phyloP scores from a whole-genome alignment of 1,284 basidiomycete species.

The Pholiota adiposa region DNA sequence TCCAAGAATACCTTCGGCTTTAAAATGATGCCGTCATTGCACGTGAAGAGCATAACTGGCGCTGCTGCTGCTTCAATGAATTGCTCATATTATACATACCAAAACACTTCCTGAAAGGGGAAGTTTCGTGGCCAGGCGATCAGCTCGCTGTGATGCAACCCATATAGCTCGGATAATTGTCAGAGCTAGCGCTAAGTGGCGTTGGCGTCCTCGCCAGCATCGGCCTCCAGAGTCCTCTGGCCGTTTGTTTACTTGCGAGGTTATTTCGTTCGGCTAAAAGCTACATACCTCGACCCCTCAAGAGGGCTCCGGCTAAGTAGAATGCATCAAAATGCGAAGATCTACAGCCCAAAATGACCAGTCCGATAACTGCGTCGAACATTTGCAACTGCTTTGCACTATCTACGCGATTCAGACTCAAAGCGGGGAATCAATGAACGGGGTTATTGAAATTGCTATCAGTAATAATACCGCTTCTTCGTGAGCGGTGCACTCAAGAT shows the following conservation, averaged over 20 bases:
- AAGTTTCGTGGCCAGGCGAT: slow-evolving; percentile 19
- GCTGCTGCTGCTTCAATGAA: not conserved
- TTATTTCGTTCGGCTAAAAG: not conserved
- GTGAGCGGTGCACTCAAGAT: not conserved
- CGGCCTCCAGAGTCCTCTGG: not conserved
- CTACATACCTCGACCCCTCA: slow-evolving; percentile 10
- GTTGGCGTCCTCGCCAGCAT: not conserved
- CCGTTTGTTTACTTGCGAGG: not conserved
- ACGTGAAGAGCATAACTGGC: not conserved
- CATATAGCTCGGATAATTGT: slow-evolving; percentile 23
- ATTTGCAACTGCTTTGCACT: not conserved
- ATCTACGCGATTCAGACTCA: not conserved
- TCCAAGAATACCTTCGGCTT: slow-evolving; percentile 14
- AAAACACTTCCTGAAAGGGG: slow-evolving; percentile 11
- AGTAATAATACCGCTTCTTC: not conserved
- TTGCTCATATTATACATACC: not conserved
- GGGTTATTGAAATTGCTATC: not conserved
- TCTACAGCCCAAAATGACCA: slow-evolving; percentile 3
- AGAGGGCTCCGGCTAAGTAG: slow-evolving; percentile 4
- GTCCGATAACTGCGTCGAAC: slow-evolving; percentile 7
- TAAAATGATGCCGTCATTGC: slow-evolving; percentile 12
- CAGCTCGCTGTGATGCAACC: slow-evolving; percentile 24
- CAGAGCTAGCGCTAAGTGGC: slow-evolving; percentile 7
- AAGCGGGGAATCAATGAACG: not conserved
- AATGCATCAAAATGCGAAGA: slow-evolving; percentile 1